Evolutionary conservation across 2,329 filamentous ascomycete species (phyloP).

Genomic region (Penicillium paneum): DNA sequence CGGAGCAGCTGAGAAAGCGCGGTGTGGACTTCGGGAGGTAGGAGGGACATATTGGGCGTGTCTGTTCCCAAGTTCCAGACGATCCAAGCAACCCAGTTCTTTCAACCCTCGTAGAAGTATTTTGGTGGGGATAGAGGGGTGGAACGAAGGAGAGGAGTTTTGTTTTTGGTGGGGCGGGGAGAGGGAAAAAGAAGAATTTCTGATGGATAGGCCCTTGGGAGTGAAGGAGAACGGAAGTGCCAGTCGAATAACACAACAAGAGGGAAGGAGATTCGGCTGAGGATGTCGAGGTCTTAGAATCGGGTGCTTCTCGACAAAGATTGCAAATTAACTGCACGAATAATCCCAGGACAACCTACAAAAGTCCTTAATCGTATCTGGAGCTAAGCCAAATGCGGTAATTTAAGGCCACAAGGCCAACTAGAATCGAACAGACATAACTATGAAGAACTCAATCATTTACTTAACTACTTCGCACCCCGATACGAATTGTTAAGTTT

Average conservation of each 20-base stretch:
- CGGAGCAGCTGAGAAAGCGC: conserved; percentile 83
- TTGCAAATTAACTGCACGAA: background rate
- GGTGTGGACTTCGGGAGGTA: conserved; percentile 77
- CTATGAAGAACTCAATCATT: background rate
- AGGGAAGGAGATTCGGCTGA: background rate
- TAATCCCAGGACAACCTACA: conserved; percentile 9
- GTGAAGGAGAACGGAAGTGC: background rate
- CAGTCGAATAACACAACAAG: conserved; percentile 3
- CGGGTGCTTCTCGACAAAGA: background rate
- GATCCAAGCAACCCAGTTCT: conserved; percentile 21
- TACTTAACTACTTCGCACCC: background rate
- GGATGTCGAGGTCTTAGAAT: background rate
- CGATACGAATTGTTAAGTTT: no score
- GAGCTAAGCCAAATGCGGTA: conserved; percentile 19
- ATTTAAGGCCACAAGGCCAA: conserved; percentile 11
- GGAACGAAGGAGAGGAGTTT: conserved; percentile 24
- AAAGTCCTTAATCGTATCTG: conserved; percentile 7
- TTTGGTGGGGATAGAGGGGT: conserved; percentile 18
- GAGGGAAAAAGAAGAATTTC: conserved; percentile 27
- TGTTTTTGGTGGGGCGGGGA: conserved; percentile 32
- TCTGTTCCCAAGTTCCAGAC: conserved; percentile 31
- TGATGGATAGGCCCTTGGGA: conserved; percentile 20
- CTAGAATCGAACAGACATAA: background rate
- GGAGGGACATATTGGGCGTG: conserved; percentile 68
- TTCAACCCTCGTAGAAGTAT: conserved; percentile 16